These are phyloP conservation scores for Nigrospora sphaerica DNA, from an alignment of 2,329 filamentous ascomycete genomes.

Conservation along the genomic window DNA sequence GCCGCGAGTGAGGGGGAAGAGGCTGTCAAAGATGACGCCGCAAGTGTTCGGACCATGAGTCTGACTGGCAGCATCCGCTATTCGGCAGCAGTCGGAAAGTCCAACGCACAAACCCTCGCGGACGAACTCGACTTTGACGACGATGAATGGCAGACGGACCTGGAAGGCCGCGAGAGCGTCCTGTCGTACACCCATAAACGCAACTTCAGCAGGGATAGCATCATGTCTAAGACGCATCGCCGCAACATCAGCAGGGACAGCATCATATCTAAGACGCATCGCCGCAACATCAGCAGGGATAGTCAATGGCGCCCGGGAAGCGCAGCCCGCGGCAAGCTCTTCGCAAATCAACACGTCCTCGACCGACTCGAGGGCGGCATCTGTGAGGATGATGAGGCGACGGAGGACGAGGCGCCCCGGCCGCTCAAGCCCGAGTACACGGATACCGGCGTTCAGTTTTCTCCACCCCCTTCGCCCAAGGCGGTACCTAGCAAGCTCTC, in stretches of 20 bases:
- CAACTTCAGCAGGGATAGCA: constrained; percentile 51
- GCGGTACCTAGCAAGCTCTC: constrained; percentile 30
- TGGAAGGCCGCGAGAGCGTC: constrained; percentile 60
- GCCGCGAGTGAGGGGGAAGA: constrained; percentile 56
- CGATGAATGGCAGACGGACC: constrained; percentile 65
- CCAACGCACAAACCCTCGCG: constrained; percentile 69
- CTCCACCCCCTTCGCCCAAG: constrained; percentile 70
- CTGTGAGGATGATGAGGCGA: constrained; percentile 39
- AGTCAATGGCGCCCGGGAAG: constrained; percentile 50
- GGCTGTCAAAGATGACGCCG: constrained; percentile 59
- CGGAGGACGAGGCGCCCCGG: constrained; percentile 19
- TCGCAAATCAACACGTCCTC: constrained; percentile 46
- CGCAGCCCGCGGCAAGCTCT: constrained; percentile 43
- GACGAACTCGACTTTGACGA: constrained; percentile 87
- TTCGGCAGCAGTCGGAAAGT: constrained; percentile 58
- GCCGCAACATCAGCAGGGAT: constrained; percentile 51
- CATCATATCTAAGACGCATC: constrained; percentile 39
- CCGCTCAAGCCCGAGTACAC: constrained; percentile 49
- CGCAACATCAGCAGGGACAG: constrained; percentile 55
- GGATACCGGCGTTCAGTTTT: constrained; percentile 75
- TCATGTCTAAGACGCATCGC: constrained; percentile 40
- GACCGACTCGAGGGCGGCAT: constrained; percentile 47
- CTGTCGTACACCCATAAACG: constrained; percentile 47
- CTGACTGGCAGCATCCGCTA: constrained; percentile 66
- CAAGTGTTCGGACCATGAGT: constrained; percentile 68